Conservation (phyloP, 345 rosid species). For the Xanthoceras sorbifolium region DNA sequence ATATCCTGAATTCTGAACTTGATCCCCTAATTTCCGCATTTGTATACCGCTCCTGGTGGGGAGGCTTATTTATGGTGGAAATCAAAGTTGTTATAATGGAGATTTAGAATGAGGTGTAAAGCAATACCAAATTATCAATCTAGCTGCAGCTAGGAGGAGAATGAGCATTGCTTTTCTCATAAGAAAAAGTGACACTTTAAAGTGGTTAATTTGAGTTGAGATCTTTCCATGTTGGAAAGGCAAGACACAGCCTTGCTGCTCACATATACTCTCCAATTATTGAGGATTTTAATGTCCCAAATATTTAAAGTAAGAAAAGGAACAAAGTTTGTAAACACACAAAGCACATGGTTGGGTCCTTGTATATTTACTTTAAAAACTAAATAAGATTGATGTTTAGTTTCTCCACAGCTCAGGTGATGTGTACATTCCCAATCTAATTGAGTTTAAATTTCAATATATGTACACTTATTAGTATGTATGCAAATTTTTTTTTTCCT, state of each 20-base stretch:
- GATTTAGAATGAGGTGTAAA: constrained; percentile 22
- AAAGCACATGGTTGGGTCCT: constrained; percentile 12
- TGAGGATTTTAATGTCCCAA: neutral
- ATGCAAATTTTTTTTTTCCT: no score
- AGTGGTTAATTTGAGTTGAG: neutral
- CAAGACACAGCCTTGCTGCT: neutral
- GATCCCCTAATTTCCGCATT: no score
- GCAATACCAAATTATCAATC: neutral
- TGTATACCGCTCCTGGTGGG: no score
- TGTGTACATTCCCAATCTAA: no score
- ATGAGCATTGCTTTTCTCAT: constrained; percentile 8
- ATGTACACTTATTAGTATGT: no score
- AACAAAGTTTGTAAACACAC: neutral
- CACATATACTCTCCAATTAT: neutral
- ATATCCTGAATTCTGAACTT: no score
- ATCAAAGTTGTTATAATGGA: neutral
- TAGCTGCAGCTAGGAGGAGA: neutral
- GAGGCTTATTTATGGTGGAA: neutral
- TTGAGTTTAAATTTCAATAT: no score
- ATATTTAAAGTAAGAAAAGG: neutral
- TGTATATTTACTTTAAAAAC: neutral
- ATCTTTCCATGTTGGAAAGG: constrained; percentile 41
- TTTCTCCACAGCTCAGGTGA: no score
- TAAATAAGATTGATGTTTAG: neutral
- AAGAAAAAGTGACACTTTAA: neutral